Evolutionary conservation across 352 stramenopile species (phyloP), one percentile per base, ranked within the genome.

Genomic region (Blastocystis sp.): DNA sequence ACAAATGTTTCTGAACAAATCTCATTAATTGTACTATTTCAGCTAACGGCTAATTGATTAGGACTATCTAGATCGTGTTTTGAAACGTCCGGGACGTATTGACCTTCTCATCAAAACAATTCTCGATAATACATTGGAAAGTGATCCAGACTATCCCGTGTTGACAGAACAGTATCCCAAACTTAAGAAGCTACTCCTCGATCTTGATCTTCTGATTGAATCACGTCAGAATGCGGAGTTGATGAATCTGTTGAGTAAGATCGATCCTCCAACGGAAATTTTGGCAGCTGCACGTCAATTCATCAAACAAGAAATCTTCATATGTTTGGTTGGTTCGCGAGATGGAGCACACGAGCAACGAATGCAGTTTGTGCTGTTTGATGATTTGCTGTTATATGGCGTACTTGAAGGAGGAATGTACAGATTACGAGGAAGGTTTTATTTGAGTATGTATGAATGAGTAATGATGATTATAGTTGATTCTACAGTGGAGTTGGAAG

Each of bases 341-440:
- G 32, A 49, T 56, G 14, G 35, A 14, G 69, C n/a, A 19, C 24
- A 27, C 5, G 69, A 80, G 43, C 21, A 59, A 24, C 14, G 11
- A 12, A 59, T 80, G 42, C 49, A 59, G 21, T 80, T 80, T n/a
- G 49, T 58, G 27, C 16, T 80, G 4, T 80, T 59, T 54, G 52
- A 80, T 37, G 69, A 80, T 80, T 14, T 80, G 12, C 43, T 80
- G 24, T n/a, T 80, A 12, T 80, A 63, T 35, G 69, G 69, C 4
- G 43, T n/a, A 32, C 27, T 29, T 21, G 52, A 59, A 14, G 49
- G 69, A 16, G 39, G n/a, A 37, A n/a, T 37, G 14, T 59, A 80
- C 69, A 80, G 16, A 35, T n/a, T 80, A 9, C 43, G 27, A 29
- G 69, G 32, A 11, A 16, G 52, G 24, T 80, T 80, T 54, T 80